Percentiles rank a stretch among this genome's conserved stretches.
Conservation (phyloP, 768 basidiomycete species). For the Mycena chlorophos region DNA sequence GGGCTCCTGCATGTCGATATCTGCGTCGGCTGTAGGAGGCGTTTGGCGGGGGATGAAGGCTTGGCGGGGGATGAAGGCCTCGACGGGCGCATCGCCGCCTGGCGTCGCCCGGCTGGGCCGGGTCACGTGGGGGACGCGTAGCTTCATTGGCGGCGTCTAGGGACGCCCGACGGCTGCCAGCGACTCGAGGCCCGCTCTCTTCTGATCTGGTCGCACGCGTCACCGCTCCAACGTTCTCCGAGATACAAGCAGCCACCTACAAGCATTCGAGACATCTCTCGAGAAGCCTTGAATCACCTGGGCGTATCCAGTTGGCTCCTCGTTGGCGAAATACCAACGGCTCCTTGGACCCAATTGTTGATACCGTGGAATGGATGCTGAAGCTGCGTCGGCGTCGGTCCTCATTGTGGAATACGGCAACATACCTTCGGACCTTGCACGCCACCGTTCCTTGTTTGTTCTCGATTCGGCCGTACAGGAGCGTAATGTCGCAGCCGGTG, state of each 20-base stretch:
- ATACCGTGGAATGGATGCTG: no score
- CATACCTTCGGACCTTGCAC: background rate
- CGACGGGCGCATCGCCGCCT: no score
- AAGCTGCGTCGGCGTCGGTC: background rate
- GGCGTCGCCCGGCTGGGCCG: no score
- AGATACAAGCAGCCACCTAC: background rate
- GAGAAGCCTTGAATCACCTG: background rate
- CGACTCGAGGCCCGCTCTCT: background rate
- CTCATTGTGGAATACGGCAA: background rate
- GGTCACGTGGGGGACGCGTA: no score
- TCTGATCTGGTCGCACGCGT: background rate
- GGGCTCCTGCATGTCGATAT: background rate
- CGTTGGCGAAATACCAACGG: background rate
- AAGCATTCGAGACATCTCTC: background rate
- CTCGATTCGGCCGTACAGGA: background rate
- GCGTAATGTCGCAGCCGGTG: background rate
- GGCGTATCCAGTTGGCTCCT: background rate
- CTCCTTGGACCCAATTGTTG: no score
- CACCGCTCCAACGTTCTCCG: background rate
- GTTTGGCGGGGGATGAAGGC: background rate
- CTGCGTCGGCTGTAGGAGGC: background rate
- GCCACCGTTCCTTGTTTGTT: background rate
- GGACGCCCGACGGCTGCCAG: no score
- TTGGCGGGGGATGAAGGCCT: background rate
- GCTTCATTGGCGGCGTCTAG: no score